phyloP scores from a whole-genome alignment of 345 rosid genomes.

The Aethionema arabicum region DNA sequence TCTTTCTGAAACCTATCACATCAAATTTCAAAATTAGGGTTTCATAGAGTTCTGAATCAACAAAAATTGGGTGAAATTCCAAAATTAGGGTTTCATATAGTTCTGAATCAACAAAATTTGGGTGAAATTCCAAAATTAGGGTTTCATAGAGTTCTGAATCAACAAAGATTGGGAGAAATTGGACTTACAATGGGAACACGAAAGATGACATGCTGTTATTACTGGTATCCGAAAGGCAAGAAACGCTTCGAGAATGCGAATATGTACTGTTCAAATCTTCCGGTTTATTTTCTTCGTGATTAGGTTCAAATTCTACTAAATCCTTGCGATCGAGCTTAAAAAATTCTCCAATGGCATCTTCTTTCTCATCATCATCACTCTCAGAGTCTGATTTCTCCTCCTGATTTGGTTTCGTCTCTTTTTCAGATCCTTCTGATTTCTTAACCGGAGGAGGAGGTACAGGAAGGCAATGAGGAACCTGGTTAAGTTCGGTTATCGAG shows the following conservation, averaged over 20 bases:
- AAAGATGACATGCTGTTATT: constrained; percentile 55
- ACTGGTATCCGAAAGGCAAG: constrained; percentile 44
- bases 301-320: constrained; percentile 8
- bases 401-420: background rate
- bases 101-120: background rate
- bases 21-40: constrained; percentile 17
- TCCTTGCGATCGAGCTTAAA: background rate
- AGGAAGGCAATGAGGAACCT: constrained; percentile 10
- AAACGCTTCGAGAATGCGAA: constrained; percentile 33
- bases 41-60: constrained; percentile 4
- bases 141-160: constrained; percentile 11
- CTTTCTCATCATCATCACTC: background rate
- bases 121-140: constrained; percentile 20
- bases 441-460: constrained; percentile 30
- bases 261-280: constrained; percentile 10
- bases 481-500: constrained; percentile 22
- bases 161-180: background rate
- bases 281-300: constrained; percentile 18
- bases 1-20: constrained; percentile 44
- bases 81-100: constrained; percentile 17
- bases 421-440: constrained; percentile 34
- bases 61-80: background rate
- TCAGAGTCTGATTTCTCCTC: constrained; percentile 19
- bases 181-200: constrained; percentile 69
- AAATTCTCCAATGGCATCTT: background rate